Evolutionary conservation across 345 rosid species (phyloP).

Genomic region (Salix caprea): DNA sequence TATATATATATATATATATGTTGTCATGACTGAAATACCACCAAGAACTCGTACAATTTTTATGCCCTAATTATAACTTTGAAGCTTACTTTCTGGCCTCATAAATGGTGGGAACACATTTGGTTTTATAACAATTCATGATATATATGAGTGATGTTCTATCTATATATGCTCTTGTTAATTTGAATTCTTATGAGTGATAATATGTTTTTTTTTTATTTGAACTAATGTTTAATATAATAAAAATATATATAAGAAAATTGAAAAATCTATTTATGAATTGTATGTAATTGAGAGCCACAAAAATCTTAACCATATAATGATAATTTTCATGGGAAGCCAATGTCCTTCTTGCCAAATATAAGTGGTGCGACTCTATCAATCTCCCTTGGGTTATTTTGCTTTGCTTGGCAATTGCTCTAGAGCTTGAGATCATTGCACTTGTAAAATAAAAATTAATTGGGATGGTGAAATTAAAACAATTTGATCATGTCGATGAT

Average conservation of each 20-base stretch:
- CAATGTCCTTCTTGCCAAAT: background rate
- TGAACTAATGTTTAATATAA: too few species aligned
- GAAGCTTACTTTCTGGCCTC: background rate
- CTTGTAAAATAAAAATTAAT: too few species aligned
- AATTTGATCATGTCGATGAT: too few species aligned
- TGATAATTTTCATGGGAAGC: background rate
- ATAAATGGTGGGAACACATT: background rate
- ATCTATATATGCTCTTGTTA: too few species aligned
- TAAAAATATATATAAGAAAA: too few species aligned
- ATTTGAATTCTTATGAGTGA: too few species aligned
- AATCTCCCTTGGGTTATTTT: background rate
- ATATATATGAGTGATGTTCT: too few species aligned
- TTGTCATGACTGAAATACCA: background rate
- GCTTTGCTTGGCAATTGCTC: background rate
- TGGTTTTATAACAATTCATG: too few species aligned
- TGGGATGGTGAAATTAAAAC: too few species aligned
- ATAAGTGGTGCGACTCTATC: background rate
- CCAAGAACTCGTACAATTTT: background rate
- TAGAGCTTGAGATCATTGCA: too few species aligned
- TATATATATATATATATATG: background rate
- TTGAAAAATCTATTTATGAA: too few species aligned
- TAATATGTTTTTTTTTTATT: too few species aligned
- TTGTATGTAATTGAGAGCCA: background rate
- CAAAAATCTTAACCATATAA: background rate
- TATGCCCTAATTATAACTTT: background rate